Base-by-base conservation (phyloP, 495 filamentous ascomycete genomes). In the Paragyromitra xinjiangensis region DNA sequence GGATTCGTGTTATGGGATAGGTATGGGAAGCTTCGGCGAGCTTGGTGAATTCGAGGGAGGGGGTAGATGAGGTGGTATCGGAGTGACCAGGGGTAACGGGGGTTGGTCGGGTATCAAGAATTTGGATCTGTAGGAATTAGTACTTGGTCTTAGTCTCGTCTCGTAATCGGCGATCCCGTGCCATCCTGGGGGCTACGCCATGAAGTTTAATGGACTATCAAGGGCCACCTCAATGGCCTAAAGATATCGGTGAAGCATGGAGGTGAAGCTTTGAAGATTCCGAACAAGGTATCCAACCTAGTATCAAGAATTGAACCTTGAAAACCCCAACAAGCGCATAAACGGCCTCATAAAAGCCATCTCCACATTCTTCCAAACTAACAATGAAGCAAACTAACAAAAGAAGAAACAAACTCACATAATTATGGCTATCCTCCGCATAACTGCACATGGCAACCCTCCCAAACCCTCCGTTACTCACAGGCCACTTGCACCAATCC, bases 401-500 rank as follows among this genome's bases (percentile, higher is more conserved):
- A 34, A 22, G 22, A 24, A 42, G 58, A 12, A 19, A 61, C 0
- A 56, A 39, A 83, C 91, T 83, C 86, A 97, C 94, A 86, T 93
- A 98, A 80, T 99, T 99, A 82, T 98, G 96, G 9, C 93, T 94
- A 84, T 99, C 95, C 85, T 99, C 95, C 64, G 98, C 84, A 81
- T 98, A 98, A 85, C 96, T 98, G 71, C 95, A 95, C 59, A 98
- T 87, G 3, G 95, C 95, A 78, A 99, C 88, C 82, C 98, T 98
- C 26, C 95, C 95, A 9, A 89, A 90, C 67, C 93, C 93, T 64
- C 90, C 90, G 40, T 88, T 89, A 48, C 91, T 88, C 1, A 94
- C 89, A n/a, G 91, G 88, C 96, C 96, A 99, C 85, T 98, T 98
- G 84, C 95, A 99, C 96, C 96, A 99, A 86, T 99, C 96, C 76